Base-by-base conservation (phyloP, 2,329 filamentous ascomycete genomes). In the Sporothrix curviconia region DNA sequence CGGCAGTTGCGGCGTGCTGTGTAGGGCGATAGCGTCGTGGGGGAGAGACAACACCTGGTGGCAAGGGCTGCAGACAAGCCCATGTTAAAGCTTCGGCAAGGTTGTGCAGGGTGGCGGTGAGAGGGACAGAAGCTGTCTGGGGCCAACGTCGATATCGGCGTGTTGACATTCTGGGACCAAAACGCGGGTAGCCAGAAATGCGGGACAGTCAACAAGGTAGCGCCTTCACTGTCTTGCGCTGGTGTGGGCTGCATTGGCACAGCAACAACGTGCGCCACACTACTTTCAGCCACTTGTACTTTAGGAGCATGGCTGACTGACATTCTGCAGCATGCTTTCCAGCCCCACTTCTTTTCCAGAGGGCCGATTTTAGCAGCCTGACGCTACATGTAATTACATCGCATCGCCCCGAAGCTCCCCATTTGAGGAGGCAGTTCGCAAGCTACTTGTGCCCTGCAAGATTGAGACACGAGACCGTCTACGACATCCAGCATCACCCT, bases 141-240 rank as follows among this genome's bases (percentile, higher is more conserved):
- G n/a, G n/a, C n/a, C n/a, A n/a, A n/a, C n/a, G n/a, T n/a, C n/a
- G n/a, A n/a, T n/a, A 32, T 51, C 34, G 49, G 34, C 34, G 37
- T 51, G 49, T 51, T 51, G 49, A 51, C 34, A 39, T 51, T 28
- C 42, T 28, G 49, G 49, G 15, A 37, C 14, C 34, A n/a, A n/a
- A 25, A 39, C 32, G 34, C 34, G 19, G 32, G 15, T 14, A 17
- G 39, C 32, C 39, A 22, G 30, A 43, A 34, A 25, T 32, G 51
- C 17, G 51, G 37, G 51, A 34, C 39, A 32, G 49, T 51, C 49
- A 51, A 39, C 49, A 51, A 39, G 49, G 49, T 19, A 36, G 32
- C 37, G 37, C 14, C 32, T 15, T n/a, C n/a, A n/a, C n/a, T n/a
- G n/a, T n/a, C n/a, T n/a, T n/a, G n/a, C n/a, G n/a, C n/a, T n/a